Evolutionary conservation across 352 stramenopile genomes (phyloP).

Genomic region (Bremia lactucae): DNA sequence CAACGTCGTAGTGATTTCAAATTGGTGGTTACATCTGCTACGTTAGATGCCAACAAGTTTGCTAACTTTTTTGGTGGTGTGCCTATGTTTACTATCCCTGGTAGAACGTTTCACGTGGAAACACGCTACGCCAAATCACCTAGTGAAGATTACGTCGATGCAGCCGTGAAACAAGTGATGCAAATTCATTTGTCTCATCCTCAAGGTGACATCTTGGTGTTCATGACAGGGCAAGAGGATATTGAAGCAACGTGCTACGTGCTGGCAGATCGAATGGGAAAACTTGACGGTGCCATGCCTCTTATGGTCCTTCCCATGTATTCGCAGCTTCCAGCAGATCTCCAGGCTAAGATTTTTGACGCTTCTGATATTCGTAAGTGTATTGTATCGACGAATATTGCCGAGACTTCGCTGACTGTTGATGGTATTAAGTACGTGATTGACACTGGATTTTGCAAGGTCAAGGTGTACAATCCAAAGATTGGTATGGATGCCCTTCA

Average conservation of each 20-base stretch:
- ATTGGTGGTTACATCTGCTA: constrained; percentile 91
- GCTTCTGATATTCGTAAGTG: constrained; percentile 91
- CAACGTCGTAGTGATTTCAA: constrained; percentile 85
- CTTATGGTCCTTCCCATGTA: constrained; percentile 99
- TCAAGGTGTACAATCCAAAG: constrained; percentile 99
- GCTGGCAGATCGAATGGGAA: constrained; percentile 91
- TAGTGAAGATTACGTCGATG: constrained; percentile 96
- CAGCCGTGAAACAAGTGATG: constrained; percentile 95
- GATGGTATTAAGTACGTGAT: constrained; percentile 98
- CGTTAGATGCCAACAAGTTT: constrained; percentile 96
- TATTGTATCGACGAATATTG: constrained; percentile 97
- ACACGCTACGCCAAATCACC: constrained; percentile 89
- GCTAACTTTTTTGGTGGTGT: constrained; percentile 94
- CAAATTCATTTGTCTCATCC: constrained; percentile 96
- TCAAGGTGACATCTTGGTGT: constrained; percentile 96
- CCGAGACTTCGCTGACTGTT: constrained; percentile 93
- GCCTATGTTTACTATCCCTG: constrained; percentile 95
- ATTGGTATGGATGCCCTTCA: constrained; percentile 98
- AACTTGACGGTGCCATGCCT: constrained; percentile 87
- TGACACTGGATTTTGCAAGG: constrained; percentile 96
- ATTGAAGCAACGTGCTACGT: constrained; percentile 95
- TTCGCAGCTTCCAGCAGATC: constrained; percentile 93
- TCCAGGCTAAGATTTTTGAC: constrained; percentile 98
- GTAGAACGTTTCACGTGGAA: constrained; percentile 77
- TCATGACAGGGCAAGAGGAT: constrained; percentile 99